phyloP scores from a whole-genome alignment of 768 basidiomycete species.

The Floccularia luteovirens region DNA sequence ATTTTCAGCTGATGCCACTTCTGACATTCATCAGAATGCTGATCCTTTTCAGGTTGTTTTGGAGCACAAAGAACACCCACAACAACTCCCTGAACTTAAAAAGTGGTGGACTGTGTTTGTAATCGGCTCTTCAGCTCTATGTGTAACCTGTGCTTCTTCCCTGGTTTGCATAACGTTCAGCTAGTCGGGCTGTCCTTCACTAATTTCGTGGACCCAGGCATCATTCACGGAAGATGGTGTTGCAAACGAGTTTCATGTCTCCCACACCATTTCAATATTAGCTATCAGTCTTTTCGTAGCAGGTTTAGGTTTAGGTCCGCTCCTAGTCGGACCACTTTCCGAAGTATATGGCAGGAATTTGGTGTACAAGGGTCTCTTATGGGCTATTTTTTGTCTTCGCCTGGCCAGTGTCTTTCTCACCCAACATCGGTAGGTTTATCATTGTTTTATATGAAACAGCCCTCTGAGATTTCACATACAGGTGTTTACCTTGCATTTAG shows the following conservation, averaged over 20 bases:
- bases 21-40: no score
- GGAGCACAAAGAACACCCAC: slow-evolving; percentile 33
- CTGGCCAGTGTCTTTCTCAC: slow-evolving; percentile 70
- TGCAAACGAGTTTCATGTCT: slow-evolving; percentile 38
- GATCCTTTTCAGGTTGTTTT: slow-evolving; percentile 25
- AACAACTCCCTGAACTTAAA: slow-evolving; percentile 25
- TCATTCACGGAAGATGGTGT: slow-evolving; percentile 57
- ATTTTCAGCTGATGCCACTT: no score
- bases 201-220: slow-evolving; percentile 28
- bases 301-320: slow-evolving; percentile 47
- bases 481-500: slow-evolving; percentile 55
- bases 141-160: slow-evolving; percentile 49
- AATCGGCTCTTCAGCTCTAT: slow-evolving; percentile 39
- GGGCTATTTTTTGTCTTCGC: slow-evolving; percentile 52
- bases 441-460: not conserved
- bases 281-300: slow-evolving; percentile 53
- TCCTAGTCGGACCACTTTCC: slow-evolving; percentile 45
- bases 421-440: slow-evolving; percentile 43
- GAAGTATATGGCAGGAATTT: slow-evolving; percentile 60
- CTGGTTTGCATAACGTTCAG: slow-evolving; percentile 29
- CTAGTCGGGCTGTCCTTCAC: not conserved
- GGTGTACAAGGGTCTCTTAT: slow-evolving; percentile 59
- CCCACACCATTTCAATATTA: slow-evolving; percentile 38
- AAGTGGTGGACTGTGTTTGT: slow-evolving; percentile 43
- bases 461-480: slow-evolving; percentile 11